phyloP scores from a whole-genome alignment of 2,329 filamentous ascomycete genomes.

The Dothistroma pini region DNA sequence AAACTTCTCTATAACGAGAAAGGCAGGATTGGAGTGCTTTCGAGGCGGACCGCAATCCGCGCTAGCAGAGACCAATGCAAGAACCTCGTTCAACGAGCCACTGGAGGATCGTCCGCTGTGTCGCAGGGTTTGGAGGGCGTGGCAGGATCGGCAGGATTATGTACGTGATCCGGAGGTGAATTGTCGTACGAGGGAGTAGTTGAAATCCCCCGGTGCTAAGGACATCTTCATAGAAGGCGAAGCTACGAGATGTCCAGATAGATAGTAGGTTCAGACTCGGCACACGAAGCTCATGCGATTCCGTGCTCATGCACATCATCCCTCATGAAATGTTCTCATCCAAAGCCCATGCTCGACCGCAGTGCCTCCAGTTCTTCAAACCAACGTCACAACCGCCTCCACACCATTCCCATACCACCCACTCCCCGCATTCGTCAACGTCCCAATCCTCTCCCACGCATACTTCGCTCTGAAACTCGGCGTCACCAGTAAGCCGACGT shows the following conservation, averaged over 20 bases:
- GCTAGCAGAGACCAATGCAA: neutral
- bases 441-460: constrained; percentile 2
- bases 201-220: neutral
- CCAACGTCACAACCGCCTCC: neutral
- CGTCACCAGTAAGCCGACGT: constrained; percentile 1
- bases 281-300: no score
- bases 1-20: neutral
- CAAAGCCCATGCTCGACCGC: no score
- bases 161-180: neutral
- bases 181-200: neutral
- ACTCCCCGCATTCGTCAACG: neutral
- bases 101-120: neutral
- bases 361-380: neutral
- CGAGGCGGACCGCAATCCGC: neutral
- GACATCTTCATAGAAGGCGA: neutral
- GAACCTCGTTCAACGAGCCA: neutral
- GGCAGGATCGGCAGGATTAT: neutral
- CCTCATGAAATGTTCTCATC: no score
- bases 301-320: no score
- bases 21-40: neutral
- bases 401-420: neutral
- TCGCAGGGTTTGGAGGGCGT: neutral
- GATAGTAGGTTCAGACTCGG: no score
- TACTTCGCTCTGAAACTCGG: neutral
- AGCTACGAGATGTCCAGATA: no score